Percentiles rank a stretch among this genome's conserved stretches.
These are phyloP conservation scores for Salinomyces thailandicus DNA, from an alignment of 2,329 filamentous ascomycete species.

Conservation along the genomic window DNA sequence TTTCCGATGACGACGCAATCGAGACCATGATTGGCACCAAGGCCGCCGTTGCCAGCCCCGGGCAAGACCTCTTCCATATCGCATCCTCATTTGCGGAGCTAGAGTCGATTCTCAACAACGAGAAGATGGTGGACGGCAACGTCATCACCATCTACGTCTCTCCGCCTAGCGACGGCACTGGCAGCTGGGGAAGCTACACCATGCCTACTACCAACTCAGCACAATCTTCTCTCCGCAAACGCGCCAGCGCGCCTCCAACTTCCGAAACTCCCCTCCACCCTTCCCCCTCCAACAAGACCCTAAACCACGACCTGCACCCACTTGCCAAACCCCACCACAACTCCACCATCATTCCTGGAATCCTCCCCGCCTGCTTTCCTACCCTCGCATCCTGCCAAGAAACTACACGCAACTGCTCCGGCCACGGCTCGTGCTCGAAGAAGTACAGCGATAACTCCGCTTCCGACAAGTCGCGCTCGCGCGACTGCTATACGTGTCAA, in stretches of 20 bases:
- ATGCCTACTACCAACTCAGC: conserved; percentile 10
- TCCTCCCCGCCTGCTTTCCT: conserved; percentile 65
- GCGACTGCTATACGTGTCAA: conserved; percentile 64
- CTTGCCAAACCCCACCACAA: conserved; percentile 18
- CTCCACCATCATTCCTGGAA: conserved; percentile 34
- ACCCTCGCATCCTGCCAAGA: conserved; percentile 57
- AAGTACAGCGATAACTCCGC: conserved; percentile 47
- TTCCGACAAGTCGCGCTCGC: conserved; percentile 23
- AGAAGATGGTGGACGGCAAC: not conserved
- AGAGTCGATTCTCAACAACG: not conserved
- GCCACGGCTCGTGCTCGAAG: conserved; percentile 66
- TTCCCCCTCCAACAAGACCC: conserved; percentile 14
- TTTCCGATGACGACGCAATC: conserved; percentile 10
- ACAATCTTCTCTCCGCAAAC: conserved; percentile 12
- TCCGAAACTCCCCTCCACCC: not conserved
- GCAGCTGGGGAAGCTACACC: conserved; percentile 25
- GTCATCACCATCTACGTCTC: conserved; percentile 3
- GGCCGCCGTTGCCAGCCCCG: not conserved
- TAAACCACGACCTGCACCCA: not conserved
- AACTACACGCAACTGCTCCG: conserved; percentile 67
- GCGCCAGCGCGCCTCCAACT: conserved; percentile 4
- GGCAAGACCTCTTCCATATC: conserved; percentile 7
- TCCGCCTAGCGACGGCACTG: conserved; percentile 6
- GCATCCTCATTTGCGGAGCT: conserved; percentile 10
- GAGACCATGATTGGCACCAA: conserved; percentile 8